Evolutionary conservation across 371 early-diverging fungal species (phyloP), one percentile per base, ranked within the genome.

Genomic region (Ordospora pajunii): DNA sequence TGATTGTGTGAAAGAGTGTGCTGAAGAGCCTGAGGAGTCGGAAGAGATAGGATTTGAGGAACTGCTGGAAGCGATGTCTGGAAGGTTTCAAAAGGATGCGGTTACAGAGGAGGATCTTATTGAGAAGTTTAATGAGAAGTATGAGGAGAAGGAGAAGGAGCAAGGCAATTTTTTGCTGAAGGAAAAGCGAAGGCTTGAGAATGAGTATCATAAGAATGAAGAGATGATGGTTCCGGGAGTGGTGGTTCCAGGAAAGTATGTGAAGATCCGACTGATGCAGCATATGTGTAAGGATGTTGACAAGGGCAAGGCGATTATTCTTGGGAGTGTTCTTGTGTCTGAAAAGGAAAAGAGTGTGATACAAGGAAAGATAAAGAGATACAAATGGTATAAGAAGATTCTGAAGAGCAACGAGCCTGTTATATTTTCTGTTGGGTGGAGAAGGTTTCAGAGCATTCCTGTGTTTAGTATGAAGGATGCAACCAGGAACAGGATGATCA

Each of bases 341-440:
- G 82, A 84, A 49, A 78, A 51, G 19, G 64, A 69, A 27, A 76
- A 62, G 70, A 54, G 67, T 12, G 62, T 70, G 51, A 48, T 81
- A 7, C 78, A 79, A 52, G 80, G 82, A 50, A 80, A 80, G 71
- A 52, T 97, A 79, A 96, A 94, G 86, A 92, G 90, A 75, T 96
- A 97, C 86, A 90, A 96, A 77, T 97, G 96, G 96, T 89, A 91
- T 79, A 89, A 89, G 67, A 91, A 90, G 87, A 92, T 92, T 45
- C 87, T 97, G 44, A 97, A 96, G 86, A 94, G 91, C 48, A 94
- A 94, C 80, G 95, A 95, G 81, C 95, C 97, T 11, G 87, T 94
- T 46, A 90, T 96, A 68, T 90, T 95, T 72, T 95, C 96, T 5
- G 85, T 96, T 64, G 99, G 99, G 17, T 98, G 97, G 97, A 88